These are phyloP conservation scores for Colletotrichum graminicola DNA, from an alignment of 2,329 filamentous ascomycete genomes.

Conservation along the genomic window DNA sequence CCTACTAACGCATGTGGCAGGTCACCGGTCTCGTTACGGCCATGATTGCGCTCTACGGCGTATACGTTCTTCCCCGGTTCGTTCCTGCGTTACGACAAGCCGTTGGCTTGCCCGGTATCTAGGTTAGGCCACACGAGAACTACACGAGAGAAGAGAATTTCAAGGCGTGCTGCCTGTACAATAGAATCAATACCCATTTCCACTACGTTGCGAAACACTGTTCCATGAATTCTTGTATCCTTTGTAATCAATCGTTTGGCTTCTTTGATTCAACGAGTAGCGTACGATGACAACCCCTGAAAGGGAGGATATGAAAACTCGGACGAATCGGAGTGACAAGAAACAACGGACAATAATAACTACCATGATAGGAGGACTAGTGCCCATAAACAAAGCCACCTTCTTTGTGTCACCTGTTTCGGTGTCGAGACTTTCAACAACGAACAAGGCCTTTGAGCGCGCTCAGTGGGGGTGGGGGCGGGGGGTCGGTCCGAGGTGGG, in stretches of 20 bases:
- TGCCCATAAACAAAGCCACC: not conserved
- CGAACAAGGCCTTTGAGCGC: not conserved
- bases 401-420: not conserved
- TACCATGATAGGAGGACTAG: not conserved
- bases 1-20: constrained; percentile 51
- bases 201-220: not conserved
- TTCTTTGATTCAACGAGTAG: not conserved
- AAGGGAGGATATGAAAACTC: not conserved
- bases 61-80: constrained; percentile 66
- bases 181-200: constrained; percentile 16
- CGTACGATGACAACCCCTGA: not conserved
- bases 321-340: not conserved
- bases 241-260: not conserved
- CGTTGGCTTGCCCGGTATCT: constrained; percentile 66
- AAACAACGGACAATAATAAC: not conserved
- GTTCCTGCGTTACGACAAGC: constrained; percentile 60
- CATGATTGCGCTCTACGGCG: constrained; percentile 58
- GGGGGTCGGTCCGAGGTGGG: constrained; percentile 1
- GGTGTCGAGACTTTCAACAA: not conserved
- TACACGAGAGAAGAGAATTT: not conserved
- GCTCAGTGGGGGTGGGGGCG: not conserved
- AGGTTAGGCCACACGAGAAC: constrained; percentile 50
- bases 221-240: not conserved
- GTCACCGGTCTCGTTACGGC: constrained; percentile 67
- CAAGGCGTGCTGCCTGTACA: not conserved